Base-by-base conservation (phyloP, 169 alveolate genomes). In the Plasmodium chabaudi region DNA sequence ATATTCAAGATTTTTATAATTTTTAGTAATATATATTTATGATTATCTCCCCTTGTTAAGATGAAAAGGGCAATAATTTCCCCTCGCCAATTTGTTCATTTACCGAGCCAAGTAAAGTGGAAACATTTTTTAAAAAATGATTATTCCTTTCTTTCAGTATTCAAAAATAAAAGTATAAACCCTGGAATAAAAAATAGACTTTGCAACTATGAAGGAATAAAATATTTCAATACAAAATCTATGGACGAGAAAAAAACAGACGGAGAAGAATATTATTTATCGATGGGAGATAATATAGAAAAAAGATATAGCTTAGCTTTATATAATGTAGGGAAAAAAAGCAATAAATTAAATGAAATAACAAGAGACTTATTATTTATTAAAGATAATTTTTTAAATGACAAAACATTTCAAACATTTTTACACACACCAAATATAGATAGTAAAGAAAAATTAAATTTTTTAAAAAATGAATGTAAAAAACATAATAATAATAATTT, bases 211-310 rank as follows among this genome's bases (percentile, higher is more conserved):
- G 27, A n/a, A 12, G 9, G 42, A 53, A 71, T 51, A 6, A 47
- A 34, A 53, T 59, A 39, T 42, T 71, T 49, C 68, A 71, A 67
- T 19, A 61, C n/a, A 15, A 57, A 17, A 12, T 57, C 25, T 53
- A 72, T 21, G 6, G 5, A 42, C 19, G 64, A 23, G 51, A 68
- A 57, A 77, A 77, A 77, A 44, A 77, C 47, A 23, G 59, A 5
- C 13, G 88, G 57, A 53, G 88, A 75, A 47, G 89, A 77, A 49
- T 67, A 82, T 44, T 82, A 65, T 61, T 47, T 53, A 60, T 60
- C 84, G 27, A 82, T 82, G 90, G 90, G 90, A 0, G 90, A 82
- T 49, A 82, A 82, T 70, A 82, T 82, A 56, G 90, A 82, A 82
- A 82, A 82, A 60, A 34, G 90, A 19, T 82, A 82, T 49, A 82